These are phyloP conservation scores for Sclerotinia sclerotiorum DNA, from an alignment of 2,329 filamentous ascomycete genomes.

Conservation along the genomic window DNA sequence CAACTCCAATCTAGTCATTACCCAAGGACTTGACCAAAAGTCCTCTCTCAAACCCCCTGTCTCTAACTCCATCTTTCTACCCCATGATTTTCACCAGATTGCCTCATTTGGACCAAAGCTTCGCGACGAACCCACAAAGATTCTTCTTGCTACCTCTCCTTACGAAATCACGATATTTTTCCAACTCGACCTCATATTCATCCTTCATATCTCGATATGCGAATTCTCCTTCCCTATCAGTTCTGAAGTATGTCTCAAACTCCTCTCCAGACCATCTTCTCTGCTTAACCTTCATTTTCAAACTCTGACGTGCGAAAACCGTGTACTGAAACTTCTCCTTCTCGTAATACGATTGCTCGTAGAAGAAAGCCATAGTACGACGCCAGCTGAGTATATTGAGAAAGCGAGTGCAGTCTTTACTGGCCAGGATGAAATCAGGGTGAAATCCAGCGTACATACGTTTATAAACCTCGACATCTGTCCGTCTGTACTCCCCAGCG, in stretches of 20 bases:
- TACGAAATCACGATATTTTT: conserved; percentile 1
- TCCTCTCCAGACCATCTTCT: conserved; percentile 13
- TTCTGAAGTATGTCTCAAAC: conserved; percentile 11
- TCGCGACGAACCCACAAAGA: neutral
- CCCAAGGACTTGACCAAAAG: neutral
- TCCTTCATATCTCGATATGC: conserved; percentile 15
- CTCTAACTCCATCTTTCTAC: neutral
- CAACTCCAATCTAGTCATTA: neutral
- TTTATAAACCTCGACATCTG: conserved; percentile 15
- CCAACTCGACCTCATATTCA: conserved; percentile 7
- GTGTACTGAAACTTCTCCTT: conserved; percentile 14
- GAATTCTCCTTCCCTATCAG: neutral
- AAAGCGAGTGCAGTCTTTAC: conserved; percentile 7
- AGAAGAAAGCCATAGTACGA: conserved; percentile 20
- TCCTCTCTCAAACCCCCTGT: neutral
- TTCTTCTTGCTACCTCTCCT: neutral
- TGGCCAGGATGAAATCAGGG: conserved; percentile 10
- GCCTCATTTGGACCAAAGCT: conserved; percentile 15
- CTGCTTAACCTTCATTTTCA: conserved; percentile 8
- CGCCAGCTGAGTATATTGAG: conserved; percentile 17
- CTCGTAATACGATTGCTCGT: conserved; percentile 15
- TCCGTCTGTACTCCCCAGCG: conserved; percentile 16
- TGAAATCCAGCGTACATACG: conserved; percentile 20
- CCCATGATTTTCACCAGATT: neutral
- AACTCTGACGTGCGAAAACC: conserved; percentile 8